Evolutionary conservation across 345 rosid species (phyloP), one percentile per base, ranked within the genome.

Genomic region (Leavenworthia alabamica): DNA sequence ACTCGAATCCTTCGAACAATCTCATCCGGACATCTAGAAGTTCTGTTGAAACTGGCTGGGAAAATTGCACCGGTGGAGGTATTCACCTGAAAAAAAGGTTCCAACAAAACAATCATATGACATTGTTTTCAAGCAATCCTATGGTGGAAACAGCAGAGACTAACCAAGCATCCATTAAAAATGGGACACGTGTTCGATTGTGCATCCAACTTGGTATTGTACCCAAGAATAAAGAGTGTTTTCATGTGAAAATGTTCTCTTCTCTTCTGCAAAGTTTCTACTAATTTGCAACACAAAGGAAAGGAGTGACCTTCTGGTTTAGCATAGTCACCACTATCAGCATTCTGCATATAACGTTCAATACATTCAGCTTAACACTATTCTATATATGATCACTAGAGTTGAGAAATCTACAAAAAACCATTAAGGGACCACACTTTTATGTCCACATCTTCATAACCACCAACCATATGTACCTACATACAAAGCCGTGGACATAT

Each of bases 401-500:
- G n/a, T n/a, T 16, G 37, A 15, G 22, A 52, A 63, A 73, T 64
- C 44, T 58, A 39, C 43, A 49, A 45, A 36, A 8, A 68, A 46
- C 42, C n/a, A n/a, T n/a, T n/a, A n/a, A 40, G 49, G 62, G 61
- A 45, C 89, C 89, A 47, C n/a, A 92, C 96, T 24, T 82, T 72
- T 40, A 70, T 43, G 35, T 78, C 49, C 51, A 76, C 77, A 58
- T 88, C 98, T 67, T 86, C 85, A 73, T 81, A 88, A 48, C 84
- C 95, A 64, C 96, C 98, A 76, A 92, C 51, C 23, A 92, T 32
- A 72, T 92, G 93, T 68, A 86, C 95, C 98, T 92, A 87, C 77
- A 79, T 39, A 55, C 44, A 8, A 45, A 62, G 8, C 44, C 20
- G 24, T 68, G 36, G 36, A 53, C 23, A n/a, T 32, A 16, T 26